Evolutionary conservation across 495 filamentous ascomycete genomes (phyloP), one percentile per base, ranked within the genome.

Genomic region (Endocarpon pusillum): DNA sequence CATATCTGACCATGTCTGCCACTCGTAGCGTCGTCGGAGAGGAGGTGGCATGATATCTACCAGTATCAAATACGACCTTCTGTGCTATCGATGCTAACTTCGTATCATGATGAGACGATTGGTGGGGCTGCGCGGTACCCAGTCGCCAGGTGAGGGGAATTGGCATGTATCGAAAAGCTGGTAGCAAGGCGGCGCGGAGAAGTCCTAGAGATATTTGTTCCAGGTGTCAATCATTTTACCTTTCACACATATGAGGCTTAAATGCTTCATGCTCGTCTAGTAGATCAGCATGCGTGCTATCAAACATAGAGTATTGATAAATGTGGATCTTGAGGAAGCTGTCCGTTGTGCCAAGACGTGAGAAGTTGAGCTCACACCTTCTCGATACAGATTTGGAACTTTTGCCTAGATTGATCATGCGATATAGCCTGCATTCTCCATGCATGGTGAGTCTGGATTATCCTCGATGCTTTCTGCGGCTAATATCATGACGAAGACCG

Each of bases 391-490:
- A 76, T 35, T 60, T 63, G 11, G 67, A 73, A 21, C 55, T 75
- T 11, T 62, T 75, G 20, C 63, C 62, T 16, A 66, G 32, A 65
- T 75, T 39, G 69, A 74, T 38, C 58, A 66, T 37, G 72, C 71
- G n/a, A 77, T 40, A 43, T 75, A 7, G 71, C 71, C 3, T 75
- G 71, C 42, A 71, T 69, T 3, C 73, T 74, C 43, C 71, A 73
- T 39, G 64, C 59, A 29, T 55, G 37, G 47, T 43, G 38, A 24
- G 31, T 39, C 4, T 12, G 1, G n/a, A 29, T 21, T 15, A 1
- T 19, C 18, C 11, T 20, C 30, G 16, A 25, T 21, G 11, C 17
- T 31, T 6, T 7, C 17, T 23, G 25, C 11, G 4, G 34, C n/a
- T n/a, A n/a, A n/a, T n/a, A 67, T 71, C 34, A 77, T 77, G 71